These are phyloP conservation scores for Tuber umbilicatum DNA, from an alignment of 495 filamentous ascomycete genomes.

Conservation along the genomic window DNA sequence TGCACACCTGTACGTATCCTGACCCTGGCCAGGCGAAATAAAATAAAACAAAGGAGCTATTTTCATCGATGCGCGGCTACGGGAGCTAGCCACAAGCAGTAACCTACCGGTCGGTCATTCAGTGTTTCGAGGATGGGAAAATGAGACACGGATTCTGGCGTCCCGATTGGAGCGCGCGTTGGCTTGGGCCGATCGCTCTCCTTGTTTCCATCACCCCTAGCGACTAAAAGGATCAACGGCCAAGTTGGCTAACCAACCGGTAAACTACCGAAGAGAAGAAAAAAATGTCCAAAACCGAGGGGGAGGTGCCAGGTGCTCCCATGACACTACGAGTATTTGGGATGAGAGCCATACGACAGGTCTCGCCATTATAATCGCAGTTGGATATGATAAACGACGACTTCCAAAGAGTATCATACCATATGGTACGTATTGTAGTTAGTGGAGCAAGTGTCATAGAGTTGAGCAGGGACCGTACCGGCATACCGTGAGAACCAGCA, in stretches of 20 bases:
- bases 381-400: neutral
- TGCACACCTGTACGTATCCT: too few relatives aligned
- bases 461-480: neutral
- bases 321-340: neutral
- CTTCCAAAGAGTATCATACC: neutral
- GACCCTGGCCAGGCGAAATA: neutral
- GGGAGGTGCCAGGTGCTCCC: neutral
- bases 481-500: neutral
- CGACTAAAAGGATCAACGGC: neutral
- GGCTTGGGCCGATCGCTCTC: neutral
- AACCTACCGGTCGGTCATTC: too few relatives aligned
- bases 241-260: neutral
- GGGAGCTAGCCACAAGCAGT: too few relatives aligned
- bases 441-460: neutral
- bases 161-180: neutral
- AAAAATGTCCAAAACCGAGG: neutral
- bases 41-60: neutral
- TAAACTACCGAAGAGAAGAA: neutral
- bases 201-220: neutral
- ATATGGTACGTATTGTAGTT: neutral
- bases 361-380: neutral
- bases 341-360: neutral
- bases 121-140: neutral
- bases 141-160: neutral
- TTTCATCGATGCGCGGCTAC: neutral